phyloP scores from a whole-genome alignment of 768 basidiomycete genomes.

The Boletus speciosus region DNA sequence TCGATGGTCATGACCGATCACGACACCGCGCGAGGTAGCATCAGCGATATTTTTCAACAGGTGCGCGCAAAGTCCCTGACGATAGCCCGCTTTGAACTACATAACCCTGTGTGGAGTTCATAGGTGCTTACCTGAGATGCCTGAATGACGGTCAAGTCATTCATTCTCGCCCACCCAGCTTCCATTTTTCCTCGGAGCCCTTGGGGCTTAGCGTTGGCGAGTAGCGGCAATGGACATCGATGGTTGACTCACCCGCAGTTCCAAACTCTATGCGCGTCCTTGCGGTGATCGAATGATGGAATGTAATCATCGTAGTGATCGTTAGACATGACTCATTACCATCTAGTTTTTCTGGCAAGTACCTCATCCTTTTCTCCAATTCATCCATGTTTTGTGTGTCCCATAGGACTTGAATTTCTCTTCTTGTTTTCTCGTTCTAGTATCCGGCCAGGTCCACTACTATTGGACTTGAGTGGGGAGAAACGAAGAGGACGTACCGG shows the following conservation, averaged over 20 bases:
- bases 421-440: conserved; percentile 39
- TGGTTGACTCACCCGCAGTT: conserved; percentile 60
- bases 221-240: neutral
- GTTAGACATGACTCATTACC: neutral
- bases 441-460: neutral
- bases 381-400: conserved; percentile 29
- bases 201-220: conserved; percentile 23
- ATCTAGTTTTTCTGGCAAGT: neutral
- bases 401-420: conserved; percentile 35
- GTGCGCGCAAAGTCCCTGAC: conserved; percentile 75
- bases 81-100: neutral
- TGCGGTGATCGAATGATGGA: neutral
- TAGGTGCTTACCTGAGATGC: conserved; percentile 60
- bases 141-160: conserved; percentile 80
- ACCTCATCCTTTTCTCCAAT: conserved; percentile 44
- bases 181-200: conserved; percentile 82
- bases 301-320: neutral
- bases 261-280: conserved; percentile 82
- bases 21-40: conserved; percentile 62
- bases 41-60: conserved; percentile 49
- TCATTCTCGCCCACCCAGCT: conserved; percentile 90
- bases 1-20: conserved; percentile 85
- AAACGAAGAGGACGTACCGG: conserved; percentile 29
- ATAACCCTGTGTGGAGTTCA: neutral
- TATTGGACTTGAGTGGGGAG: neutral